Conservation (phyloP, 108 stramenopile species). For the Mayamaea pseudoterrestris region DNA sequence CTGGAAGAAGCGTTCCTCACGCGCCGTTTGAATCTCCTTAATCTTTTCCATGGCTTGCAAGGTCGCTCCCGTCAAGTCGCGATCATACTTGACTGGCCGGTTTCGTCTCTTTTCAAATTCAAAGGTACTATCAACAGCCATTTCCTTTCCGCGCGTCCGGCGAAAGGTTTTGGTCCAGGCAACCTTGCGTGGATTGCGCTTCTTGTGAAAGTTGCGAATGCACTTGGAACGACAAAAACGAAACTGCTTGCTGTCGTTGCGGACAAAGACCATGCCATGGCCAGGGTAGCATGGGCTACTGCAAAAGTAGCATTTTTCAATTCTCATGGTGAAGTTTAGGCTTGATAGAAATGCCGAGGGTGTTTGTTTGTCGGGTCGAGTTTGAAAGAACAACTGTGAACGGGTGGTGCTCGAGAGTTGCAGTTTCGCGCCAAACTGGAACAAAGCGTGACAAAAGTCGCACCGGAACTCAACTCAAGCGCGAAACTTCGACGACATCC, state of each 20-base stretch:
- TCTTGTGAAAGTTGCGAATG: conserved; percentile 97
- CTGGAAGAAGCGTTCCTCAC: conserved; percentile 77
- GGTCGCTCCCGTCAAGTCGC: conserved; percentile 94
- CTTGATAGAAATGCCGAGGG: too few relatives aligned
- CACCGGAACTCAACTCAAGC: too few relatives aligned
- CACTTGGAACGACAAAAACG: conserved; percentile 99
- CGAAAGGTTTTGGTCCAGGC: conserved; percentile 99
- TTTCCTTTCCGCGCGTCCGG: conserved; percentile 91
- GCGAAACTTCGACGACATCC: too few relatives aligned
- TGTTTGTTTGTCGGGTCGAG: too few relatives aligned
- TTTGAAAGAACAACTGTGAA: too few relatives aligned
- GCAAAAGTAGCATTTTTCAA: conserved; percentile 98
- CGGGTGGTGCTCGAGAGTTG: too few relatives aligned
- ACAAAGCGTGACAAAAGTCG: too few relatives aligned
- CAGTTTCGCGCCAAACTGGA: too few relatives aligned
- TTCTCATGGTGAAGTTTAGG: conserved; percentile 58
- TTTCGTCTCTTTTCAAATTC: conserved; percentile 99
- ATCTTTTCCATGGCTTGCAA: conserved; percentile 95
- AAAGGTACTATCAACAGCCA: conserved; percentile 95
- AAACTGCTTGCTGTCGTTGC: conserved; percentile 98
- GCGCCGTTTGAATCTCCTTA: conserved; percentile 69
- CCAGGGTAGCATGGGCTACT: conserved; percentile 97
- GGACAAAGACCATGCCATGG: conserved; percentile 96
- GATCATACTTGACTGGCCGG: conserved; percentile 95
- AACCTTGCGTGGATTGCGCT: conserved; percentile 98